Base-by-base conservation (phyloP, 2,329 filamentous ascomycete genomes). In the Diaporthe ampelina region DNA sequence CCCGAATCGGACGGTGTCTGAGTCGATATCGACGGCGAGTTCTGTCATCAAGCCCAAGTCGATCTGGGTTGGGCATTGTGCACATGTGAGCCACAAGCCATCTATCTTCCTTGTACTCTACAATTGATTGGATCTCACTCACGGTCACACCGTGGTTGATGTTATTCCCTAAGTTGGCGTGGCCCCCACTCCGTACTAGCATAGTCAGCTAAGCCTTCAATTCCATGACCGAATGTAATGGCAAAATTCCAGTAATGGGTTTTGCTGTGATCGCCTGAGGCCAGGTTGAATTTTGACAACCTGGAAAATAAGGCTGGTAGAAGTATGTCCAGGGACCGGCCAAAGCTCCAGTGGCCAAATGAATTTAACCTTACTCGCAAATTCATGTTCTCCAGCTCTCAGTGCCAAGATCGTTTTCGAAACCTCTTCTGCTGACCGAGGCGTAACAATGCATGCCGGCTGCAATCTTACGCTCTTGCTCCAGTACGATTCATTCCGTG, bases 401-500 rank as follows among this genome's bases (percentile, higher is more conserved):
- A 63, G 58, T 21, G 37, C 58, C 21, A 29, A 43, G 0, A 63
- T 24, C 7, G 24, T 40, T 24, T 63, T 63, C 17, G 58, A 40
- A 13, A 63, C 58, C 32, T 63, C 58, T 26, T 63, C 58, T 4
- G 58, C 58, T 17, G 58, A 63, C 8, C 24, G 58, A 63, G 58
- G 58, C 24, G 40, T 63, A 24, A 63, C 40, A 21, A 63, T 63
- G 4, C 58, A 63, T 8, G 58, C 58, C 9, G 58, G 58, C 15
- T 13, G 37, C 40, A 63, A 37, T 13, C 11, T 45, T 13, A 3
- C n/a, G 17, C 21, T 4, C 1, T 63, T 19, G 24, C 37, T 45
- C 58, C 58, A 63, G 58, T 63, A 63, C 17, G 58, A 63, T 29
- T 63, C 24, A 4, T 63, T 63, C 58, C 58, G 37, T 40, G 58